Percentiles rank a stretch among this genome's conserved stretches.
These are phyloP conservation scores for Ambispora gerdemannii DNA, from an alignment of 192 early-diverging fungal genomes.

Conservation along the genomic window DNA sequence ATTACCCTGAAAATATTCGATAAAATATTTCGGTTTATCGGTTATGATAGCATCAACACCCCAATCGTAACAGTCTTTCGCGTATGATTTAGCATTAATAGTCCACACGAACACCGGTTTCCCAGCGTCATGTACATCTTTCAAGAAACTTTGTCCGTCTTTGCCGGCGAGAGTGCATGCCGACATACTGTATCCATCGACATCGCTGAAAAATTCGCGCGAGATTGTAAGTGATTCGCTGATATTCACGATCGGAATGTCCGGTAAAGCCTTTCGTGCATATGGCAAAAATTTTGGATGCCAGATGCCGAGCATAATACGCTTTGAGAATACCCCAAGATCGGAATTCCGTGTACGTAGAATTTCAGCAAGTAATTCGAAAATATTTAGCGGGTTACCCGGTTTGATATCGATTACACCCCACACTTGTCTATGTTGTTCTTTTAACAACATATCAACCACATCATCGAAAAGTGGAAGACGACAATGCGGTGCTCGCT, in stretches of 20 bases:
- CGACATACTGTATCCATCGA: constrained; percentile 45
- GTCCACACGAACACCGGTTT: constrained; percentile 53
- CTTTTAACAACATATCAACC: constrained; percentile 42
- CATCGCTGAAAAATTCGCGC: constrained; percentile 37
- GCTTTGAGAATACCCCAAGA: constrained; percentile 39
- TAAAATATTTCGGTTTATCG: constrained; percentile 37
- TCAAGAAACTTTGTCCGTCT: constrained; percentile 46
- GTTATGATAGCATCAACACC: constrained; percentile 51
- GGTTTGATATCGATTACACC: constrained; percentile 59
- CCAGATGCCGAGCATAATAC: constrained; percentile 55
- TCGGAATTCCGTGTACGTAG: constrained; percentile 13
- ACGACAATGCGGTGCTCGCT: constrained; percentile 41
- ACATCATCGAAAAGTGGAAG: constrained; percentile 51
- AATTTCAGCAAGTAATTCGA: constrained; percentile 26
- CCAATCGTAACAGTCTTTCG: constrained; percentile 43
- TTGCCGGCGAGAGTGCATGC: constrained; percentile 38
- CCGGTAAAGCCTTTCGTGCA: constrained; percentile 42
- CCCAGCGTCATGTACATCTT: constrained; percentile 45
- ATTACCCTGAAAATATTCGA: constrained; percentile 9
- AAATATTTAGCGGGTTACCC: constrained; percentile 32
- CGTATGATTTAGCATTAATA: constrained; percentile 41
- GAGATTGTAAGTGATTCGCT: constrained; percentile 48
- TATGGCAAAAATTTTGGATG: constrained; percentile 47
- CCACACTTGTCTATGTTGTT: constrained; percentile 46
- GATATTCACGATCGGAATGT: constrained; percentile 48